Conservation (phyloP, 225 moss, liverwort and hornwort species). For the Sphagnum contortum region DNA sequence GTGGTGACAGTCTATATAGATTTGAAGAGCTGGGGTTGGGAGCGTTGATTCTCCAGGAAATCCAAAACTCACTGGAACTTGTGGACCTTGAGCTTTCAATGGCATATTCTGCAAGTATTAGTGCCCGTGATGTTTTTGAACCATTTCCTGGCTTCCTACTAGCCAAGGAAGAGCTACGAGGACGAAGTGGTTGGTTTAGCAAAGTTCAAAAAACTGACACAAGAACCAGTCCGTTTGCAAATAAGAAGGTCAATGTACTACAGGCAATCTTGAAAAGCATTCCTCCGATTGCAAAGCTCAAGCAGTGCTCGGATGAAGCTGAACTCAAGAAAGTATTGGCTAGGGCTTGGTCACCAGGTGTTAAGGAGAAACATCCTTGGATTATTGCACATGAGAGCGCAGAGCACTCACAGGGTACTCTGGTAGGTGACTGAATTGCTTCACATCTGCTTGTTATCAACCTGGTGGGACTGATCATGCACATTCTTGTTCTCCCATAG, state of each 20-base stretch:
- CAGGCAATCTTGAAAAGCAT: slow-evolving; percentile 10
- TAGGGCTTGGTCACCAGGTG: slow-evolving; percentile 5
- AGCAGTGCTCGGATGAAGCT: slow-evolving; percentile 17
- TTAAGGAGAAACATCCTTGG: too few relatives aligned
- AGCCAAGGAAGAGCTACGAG: slow-evolving; percentile 21
- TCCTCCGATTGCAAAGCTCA: slow-evolving; percentile 17
- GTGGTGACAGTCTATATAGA: slow-evolving; percentile 27
- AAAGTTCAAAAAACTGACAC: slow-evolving; percentile 7
- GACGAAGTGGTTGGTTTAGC: slow-evolving; percentile 61
- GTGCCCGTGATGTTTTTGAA: slow-evolving; percentile 57
- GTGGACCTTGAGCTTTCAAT: slow-evolving; percentile 65
- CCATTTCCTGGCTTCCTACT: slow-evolving; percentile 64
- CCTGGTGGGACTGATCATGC: too few relatives aligned
- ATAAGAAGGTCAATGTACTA: slow-evolving; percentile 14
- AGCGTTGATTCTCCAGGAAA: slow-evolving; percentile 54
- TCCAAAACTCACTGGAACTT: slow-evolving; percentile 36
- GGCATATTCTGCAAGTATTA: slow-evolving; percentile 31
- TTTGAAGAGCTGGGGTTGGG: slow-evolving; percentile 76
- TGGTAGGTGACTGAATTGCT: too few relatives aligned
- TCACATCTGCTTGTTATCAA: too few relatives aligned
- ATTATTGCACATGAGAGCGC: too few relatives aligned
- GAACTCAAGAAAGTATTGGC: slow-evolving; percentile 19
- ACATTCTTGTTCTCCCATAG: too few relatives aligned
- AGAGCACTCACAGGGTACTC: too few relatives aligned
- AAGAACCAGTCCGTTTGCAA: not conserved